Conservation (phyloP, 2,329 filamentous ascomycete species). For the Alternaria ventricosa region DNA sequence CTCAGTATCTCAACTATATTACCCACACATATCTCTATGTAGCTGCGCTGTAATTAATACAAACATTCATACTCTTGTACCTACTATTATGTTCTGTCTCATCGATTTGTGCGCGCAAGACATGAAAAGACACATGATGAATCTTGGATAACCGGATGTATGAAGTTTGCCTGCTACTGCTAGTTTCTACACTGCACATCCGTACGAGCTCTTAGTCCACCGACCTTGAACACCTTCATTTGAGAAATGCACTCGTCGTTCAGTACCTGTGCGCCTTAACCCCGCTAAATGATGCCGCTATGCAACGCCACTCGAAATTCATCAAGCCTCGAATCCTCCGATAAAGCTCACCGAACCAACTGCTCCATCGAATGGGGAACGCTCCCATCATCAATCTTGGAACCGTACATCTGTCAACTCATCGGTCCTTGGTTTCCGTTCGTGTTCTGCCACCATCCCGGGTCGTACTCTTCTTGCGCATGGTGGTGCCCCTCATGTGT, state of each 20-base stretch:
- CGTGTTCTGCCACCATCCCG: slow-evolving; percentile 15
- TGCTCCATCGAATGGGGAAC: neutral
- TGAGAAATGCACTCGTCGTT: neutral
- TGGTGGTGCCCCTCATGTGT: slow-evolving; percentile 9
- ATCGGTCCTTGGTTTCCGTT: slow-evolving; percentile 8
- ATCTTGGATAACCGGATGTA: neutral
- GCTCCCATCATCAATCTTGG: neutral
- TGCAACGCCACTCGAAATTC: neutral
- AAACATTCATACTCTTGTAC: neutral
- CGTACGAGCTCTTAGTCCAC: neutral
- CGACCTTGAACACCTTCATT: neutral
- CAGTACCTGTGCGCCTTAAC: neutral
- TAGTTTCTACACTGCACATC: neutral
- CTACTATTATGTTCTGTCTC: neutral
- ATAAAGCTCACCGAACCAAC: neutral
- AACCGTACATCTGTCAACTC: slow-evolving; percentile 4
- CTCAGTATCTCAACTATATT: neutral
- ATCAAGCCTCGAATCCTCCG: neutral
- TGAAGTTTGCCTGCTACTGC: neutral
- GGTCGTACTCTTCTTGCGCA: slow-evolving; percentile 5
- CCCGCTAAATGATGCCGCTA: neutral
- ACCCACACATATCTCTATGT: neutral
- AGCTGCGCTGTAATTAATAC: neutral
- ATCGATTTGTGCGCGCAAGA: neutral
- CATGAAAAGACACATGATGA: neutral